phyloP scores from a whole-genome alignment of 2,329 filamentous ascomycete genomes.

The Nigrospora oryzae region DNA sequence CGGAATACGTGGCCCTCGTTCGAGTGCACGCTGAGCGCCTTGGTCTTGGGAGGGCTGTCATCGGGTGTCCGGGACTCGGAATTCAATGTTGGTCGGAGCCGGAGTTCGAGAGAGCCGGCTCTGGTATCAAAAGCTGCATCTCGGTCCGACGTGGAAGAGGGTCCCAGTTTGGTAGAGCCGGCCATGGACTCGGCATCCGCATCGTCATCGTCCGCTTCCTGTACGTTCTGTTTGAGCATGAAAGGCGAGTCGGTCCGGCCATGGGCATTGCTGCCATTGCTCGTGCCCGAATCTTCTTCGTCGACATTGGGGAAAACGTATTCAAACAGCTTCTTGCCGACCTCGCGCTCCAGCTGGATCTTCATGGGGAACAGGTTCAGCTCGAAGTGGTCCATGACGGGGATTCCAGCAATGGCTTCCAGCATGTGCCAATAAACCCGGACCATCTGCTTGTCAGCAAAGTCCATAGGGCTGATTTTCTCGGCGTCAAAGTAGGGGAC shows the following conservation, averaged over 20 bases:
- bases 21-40: slow-evolving; percentile 39
- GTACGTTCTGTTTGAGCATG: slow-evolving; percentile 36
- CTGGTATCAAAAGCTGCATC: slow-evolving; percentile 51
- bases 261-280: slow-evolving; percentile 23
- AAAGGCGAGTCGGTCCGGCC: slow-evolving; percentile 55
- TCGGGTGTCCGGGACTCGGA: slow-evolving; percentile 34
- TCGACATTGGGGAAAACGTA: slow-evolving; percentile 91
- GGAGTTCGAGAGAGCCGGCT: slow-evolving; percentile 69
- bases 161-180: slow-evolving; percentile 28
- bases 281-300: slow-evolving; percentile 22
- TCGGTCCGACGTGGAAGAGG: slow-evolving; percentile 29
- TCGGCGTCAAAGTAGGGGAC: slow-evolving; percentile 73
- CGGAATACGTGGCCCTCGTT: slow-evolving; percentile 41
- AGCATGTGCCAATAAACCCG: slow-evolving; percentile 97
- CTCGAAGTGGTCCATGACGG: slow-evolving; percentile 94
- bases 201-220: slow-evolving; percentile 41
- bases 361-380: slow-evolving; percentile 89
- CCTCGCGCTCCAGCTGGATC: slow-evolving; percentile 85
- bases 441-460: slow-evolving; percentile 73
- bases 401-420: slow-evolving; percentile 94
- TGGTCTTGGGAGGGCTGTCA: slow-evolving; percentile 28
- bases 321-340: slow-evolving; percentile 88
- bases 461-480: slow-evolving; percentile 39
- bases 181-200: slow-evolving; percentile 29
- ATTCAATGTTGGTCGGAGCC: slow-evolving; percentile 73